Evolutionary conservation across 305 asterid species (phyloP).

Genomic region (Fraxinus platypoda): DNA sequence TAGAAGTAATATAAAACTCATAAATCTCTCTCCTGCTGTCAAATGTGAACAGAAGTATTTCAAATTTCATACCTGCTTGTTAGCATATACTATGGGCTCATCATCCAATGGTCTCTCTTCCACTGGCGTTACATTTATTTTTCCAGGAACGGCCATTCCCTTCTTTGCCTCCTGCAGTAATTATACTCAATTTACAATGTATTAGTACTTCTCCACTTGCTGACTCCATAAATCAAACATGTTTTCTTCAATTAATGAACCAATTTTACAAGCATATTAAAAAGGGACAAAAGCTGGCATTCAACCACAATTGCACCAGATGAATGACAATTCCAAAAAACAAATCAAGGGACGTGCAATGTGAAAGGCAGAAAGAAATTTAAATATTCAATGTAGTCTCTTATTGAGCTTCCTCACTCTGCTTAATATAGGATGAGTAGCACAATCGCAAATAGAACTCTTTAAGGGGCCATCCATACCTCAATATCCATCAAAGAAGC

Average conservation of each 20-base stretch:
- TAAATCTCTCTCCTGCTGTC: slow-evolving; percentile 10
- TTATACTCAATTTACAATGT: neutral
- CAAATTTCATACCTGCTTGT: slow-evolving; percentile 66
- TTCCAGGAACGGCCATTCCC: slow-evolving; percentile 51
- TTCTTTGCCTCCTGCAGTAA: slow-evolving; percentile 60
- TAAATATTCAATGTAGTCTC: neutral
- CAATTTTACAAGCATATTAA: neutral
- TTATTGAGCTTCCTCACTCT: neutral
- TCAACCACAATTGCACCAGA: neutral
- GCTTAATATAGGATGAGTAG: slow-evolving; percentile 13
- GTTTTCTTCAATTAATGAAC: slow-evolving; percentile 1
- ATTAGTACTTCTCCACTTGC: neutral
- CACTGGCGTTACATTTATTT: slow-evolving; percentile 41
- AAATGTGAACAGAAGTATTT: slow-evolving; percentile 22
- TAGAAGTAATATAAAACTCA: slow-evolving; percentile 13
- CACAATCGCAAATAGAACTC: slow-evolving; percentile 11
- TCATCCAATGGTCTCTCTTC: slow-evolving; percentile 72
- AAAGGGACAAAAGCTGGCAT: neutral
- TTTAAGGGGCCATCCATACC: slow-evolving; percentile 40
- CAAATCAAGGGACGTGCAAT: neutral
- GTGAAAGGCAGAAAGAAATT: slow-evolving; percentile 4
- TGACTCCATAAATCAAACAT: slow-evolving; percentile 9
- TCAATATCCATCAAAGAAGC: slow-evolving; percentile 67
- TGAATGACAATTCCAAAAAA: neutral
- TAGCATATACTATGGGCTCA: slow-evolving; percentile 71